A percentile compares a stretch with the other conserved stretches of the same genome.
These are phyloP conservation scores for Moesziomyces sp. DNA, from an alignment of 1,284 basidiomycete genomes.

Conservation along the genomic window DNA sequence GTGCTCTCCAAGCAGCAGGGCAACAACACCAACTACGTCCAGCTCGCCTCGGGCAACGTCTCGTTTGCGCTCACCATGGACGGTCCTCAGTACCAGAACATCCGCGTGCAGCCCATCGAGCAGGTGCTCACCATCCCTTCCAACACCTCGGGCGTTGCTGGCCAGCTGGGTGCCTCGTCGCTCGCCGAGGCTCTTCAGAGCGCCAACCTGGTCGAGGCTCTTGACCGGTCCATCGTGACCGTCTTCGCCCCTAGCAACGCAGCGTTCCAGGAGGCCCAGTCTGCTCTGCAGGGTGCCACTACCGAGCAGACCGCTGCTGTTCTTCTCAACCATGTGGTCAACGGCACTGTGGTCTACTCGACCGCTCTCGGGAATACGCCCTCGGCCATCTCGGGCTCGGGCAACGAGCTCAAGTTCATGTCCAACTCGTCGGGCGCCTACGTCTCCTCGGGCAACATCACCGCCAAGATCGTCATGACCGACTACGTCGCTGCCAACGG, in stretches of 20 bases:
- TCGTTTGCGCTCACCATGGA: constrained; percentile 48
- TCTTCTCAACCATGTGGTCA: constrained; percentile 72
- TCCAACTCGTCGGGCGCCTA: constrained; percentile 76
- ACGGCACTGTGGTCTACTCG: constrained; percentile 78
- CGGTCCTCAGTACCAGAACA: constrained; percentile 71
- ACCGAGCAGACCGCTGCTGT: constrained; percentile 72
- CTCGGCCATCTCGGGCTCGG: constrained; percentile 74
- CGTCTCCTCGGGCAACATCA: constrained; percentile 73
- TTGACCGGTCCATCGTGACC: constrained; percentile 72
- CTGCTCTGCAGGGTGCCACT: constrained; percentile 71
- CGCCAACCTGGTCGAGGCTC: constrained; percentile 69
- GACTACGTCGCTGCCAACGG: constrained; percentile 79
- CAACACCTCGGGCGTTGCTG: constrained; percentile 34
- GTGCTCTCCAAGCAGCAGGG: constrained; percentile 70
- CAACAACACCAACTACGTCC: constrained; percentile 71
- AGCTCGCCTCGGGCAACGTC: constrained; percentile 71
- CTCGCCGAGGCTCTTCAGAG: constrained; percentile 67
- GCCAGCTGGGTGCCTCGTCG: constrained; percentile 52
- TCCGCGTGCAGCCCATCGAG: constrained; percentile 50
- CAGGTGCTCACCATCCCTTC: constrained; percentile 70
- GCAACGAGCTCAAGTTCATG: constrained; percentile 73
- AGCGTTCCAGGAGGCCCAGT: constrained; percentile 68
- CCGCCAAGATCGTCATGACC: constrained; percentile 74
- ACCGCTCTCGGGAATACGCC: constrained; percentile 57
- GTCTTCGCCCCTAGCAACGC: constrained; percentile 74